A percentile compares a stretch with the other conserved stretches of the same genome.
phyloP scores from a whole-genome alignment of 306 rosid species.

The Cicer bijugum region DNA sequence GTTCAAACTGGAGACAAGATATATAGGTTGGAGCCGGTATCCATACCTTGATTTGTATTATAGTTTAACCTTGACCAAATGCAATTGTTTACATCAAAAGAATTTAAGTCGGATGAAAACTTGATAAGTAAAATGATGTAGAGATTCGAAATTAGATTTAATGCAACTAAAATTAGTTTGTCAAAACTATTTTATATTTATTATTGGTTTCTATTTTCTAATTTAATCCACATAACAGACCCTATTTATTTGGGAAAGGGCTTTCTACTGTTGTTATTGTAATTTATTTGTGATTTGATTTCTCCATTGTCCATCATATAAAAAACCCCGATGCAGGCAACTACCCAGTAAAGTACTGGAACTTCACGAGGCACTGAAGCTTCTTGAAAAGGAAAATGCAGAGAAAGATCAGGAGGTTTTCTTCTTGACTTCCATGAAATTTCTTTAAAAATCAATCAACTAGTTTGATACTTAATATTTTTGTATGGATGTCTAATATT shows the following conservation, averaged over 20 bases:
- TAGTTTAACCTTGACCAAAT: slow-evolving; percentile 36
- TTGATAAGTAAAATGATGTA: slow-evolving; percentile 12
- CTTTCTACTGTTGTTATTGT: slow-evolving; percentile 22
- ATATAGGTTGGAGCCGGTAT: slow-evolving; percentile 59
- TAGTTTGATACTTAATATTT: slow-evolving; percentile 1
- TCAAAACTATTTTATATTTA: slow-evolving; percentile 13
- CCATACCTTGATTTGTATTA: slow-evolving; percentile 42
- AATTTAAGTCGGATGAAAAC: slow-evolving; percentile 19
- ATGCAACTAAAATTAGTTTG: slow-evolving; percentile 17
- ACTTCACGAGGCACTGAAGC: slow-evolving; percentile 69
- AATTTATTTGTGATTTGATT: slow-evolving; percentile 15
- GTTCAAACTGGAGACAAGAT: slow-evolving; percentile 56
- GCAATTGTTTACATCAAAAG: slow-evolving; percentile 15
- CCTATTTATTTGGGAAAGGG: slow-evolving; percentile 25
- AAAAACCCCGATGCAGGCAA: slow-evolving; percentile 57
- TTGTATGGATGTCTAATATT: slow-evolving; percentile 31
- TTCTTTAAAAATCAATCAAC: slow-evolving; percentile 29
- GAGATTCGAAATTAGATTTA: neutral
- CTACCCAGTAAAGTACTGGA: slow-evolving; percentile 52
- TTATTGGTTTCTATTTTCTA: slow-evolving; percentile 12
- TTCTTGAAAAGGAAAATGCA: slow-evolving; percentile 81
- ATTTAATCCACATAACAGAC: neutral
- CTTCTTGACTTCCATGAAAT: slow-evolving; percentile 30
- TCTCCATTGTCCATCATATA: slow-evolving; percentile 29
- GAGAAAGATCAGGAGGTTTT: slow-evolving; percentile 77